A percentile compares a stretch with the other conserved stretches of the same genome.
Evolutionary conservation across 139 green algal species (phyloP).

Genomic region (Chlorella sp.): DNA sequence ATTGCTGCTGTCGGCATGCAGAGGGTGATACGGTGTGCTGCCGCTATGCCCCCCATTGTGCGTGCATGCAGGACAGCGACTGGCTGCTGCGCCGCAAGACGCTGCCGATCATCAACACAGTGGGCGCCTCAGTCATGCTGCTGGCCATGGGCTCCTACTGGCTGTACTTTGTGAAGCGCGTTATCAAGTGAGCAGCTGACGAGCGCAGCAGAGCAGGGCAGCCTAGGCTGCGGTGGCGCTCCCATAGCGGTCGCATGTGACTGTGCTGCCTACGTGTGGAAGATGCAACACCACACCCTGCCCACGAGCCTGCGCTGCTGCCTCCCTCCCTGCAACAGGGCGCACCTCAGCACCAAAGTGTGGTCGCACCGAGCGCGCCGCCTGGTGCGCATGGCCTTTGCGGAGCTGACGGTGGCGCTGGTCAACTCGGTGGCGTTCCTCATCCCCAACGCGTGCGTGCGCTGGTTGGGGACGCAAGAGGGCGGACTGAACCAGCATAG

Average conservation of each 20-base stretch:
- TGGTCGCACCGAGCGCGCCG: slow-evolving; percentile 29
- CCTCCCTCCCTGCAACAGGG: background rate
- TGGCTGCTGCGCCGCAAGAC: background rate
- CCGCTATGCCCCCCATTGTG: background rate
- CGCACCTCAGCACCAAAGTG: slow-evolving; percentile 16
- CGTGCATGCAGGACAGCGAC: background rate
- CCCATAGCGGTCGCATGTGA: too few species aligned
- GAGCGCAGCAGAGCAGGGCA: too few species aligned
- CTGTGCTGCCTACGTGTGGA: too few species aligned
- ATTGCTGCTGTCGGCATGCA: too few species aligned
- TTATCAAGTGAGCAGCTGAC: background rate
- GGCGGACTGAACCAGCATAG: too few species aligned
- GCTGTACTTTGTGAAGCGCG: background rate
- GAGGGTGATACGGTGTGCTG: too few species aligned
- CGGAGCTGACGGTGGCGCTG: slow-evolving; percentile 19
- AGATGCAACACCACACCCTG: too few species aligned
- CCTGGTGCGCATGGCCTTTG: background rate
- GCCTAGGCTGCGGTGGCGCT: too few species aligned
- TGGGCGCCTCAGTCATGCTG: background rate
- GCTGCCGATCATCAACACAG: background rate
- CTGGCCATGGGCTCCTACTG: background rate
- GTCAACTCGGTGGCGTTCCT: slow-evolving; percentile 31
- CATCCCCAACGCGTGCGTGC: slow-evolving; percentile 19
- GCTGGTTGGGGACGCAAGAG: too few species aligned
- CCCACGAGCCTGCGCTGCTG: too few species aligned